Base-by-base conservation (phyloP, 306 rosid genomes). In the Nissolia schottii region DNA sequence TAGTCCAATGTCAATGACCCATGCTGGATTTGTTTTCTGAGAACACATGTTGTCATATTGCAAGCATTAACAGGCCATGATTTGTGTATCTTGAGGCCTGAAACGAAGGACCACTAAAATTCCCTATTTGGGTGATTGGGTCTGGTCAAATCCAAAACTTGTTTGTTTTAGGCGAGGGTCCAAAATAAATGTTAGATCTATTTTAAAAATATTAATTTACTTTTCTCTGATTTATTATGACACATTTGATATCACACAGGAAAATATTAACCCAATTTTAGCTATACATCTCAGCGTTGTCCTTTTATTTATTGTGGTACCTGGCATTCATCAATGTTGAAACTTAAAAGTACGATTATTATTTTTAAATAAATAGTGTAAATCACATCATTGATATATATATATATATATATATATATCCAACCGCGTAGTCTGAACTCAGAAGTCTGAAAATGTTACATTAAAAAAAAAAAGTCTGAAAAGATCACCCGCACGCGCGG, bases 401-500 rank as follows among this genome's bases (percentile, higher is more conserved):
- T n/a, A n/a, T n/a, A n/a, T n/a, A n/a, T n/a, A n/a, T n/a, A n/a
- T n/a, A n/a, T n/a, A n/a, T n/a, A n/a, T n/a, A n/a, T n/a, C n/a
- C n/a, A n/a, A n/a, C n/a, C n/a, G n/a, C n/a, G n/a, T n/a, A n/a
- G n/a, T n/a, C n/a, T n/a, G n/a, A n/a, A n/a, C n/a, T n/a, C n/a
- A n/a, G n/a, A n/a, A n/a, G n/a, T n/a, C n/a, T n/a, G n/a, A n/a
- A n/a, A n/a, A n/a, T n/a, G n/a, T n/a, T n/a, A 31, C 6, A 31
- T 7, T 31, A 7, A 31, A 3, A 60, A 5, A 7, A 0, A 7
- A 3, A 37, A 10, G 6, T 35, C 64, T 69, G 51, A 77, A 81
- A 69, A 80, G 82, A 80, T 80, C 31, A 77, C 64, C 89, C 92
- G 87, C 92, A 87, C 92, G 89, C 86, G 80, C 81, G 86, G 87